These are phyloP conservation scores for Phaeosphaeria sp. DNA, from an alignment of 2,329 filamentous ascomycete species.

Conservation along the genomic window DNA sequence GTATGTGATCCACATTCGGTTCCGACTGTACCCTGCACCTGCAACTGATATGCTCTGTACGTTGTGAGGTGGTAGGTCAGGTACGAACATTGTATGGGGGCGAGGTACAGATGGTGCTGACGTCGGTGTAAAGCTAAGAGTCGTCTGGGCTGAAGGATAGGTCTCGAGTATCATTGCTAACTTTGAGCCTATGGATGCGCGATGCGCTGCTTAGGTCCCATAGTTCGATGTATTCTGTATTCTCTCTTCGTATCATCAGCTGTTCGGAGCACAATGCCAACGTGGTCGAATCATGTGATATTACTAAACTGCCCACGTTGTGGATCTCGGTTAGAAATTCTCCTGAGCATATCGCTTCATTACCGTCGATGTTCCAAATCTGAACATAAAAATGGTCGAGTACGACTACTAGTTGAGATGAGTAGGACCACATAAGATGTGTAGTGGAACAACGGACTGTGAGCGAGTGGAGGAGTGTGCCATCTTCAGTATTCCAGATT, in stretches of 20 bases:
- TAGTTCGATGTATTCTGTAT: background rate
- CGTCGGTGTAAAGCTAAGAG: background rate
- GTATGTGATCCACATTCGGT: background rate
- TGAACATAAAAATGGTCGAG: background rate
- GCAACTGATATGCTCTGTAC: no score
- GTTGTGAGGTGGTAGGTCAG: background rate
- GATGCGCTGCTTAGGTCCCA: background rate
- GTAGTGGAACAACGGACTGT: background rate
- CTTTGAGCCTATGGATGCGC: background rate
- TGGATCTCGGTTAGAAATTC: background rate
- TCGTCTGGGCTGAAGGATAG: background rate
- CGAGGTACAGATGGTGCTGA: background rate
- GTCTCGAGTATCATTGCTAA: background rate
- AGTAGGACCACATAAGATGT: background rate
- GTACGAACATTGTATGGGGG: background rate
- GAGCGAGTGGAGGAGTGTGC: background rate
- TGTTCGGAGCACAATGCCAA: background rate
- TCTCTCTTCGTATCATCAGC: background rate
- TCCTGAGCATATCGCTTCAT: background rate
- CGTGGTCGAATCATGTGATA: background rate
- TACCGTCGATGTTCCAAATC: background rate
- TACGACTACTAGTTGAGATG: background rate
- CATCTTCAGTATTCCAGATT: slow-evolving; percentile 16
- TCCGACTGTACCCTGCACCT: background rate
- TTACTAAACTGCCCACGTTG: background rate